Evolutionary conservation across 371 early-diverging fungal genomes (phyloP), one percentile per base, ranked within the genome.

Genomic region (Mortierella sp.): DNA sequence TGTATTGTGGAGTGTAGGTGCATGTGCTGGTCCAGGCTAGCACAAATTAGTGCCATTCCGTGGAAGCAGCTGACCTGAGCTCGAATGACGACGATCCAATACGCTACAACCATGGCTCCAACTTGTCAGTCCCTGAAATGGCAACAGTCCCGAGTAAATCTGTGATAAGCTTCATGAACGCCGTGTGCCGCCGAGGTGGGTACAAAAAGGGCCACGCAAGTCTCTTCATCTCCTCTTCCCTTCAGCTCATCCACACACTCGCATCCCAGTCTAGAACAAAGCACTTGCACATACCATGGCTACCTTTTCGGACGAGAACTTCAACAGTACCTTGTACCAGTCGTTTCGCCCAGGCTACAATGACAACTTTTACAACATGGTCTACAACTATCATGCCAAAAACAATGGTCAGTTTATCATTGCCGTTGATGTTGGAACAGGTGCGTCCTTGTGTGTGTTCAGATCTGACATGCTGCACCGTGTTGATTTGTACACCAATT

Each of bases 381-480:
- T 74, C 28, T 81, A 82, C 60, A 63, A 77, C 37, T 83, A 71
- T 54, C 85, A 85, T 67, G 71, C 61, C 2, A 52, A 51, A 19
- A 50, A 78, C 55, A 49, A 70, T 28, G 78, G 80, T 10, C 41
- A 57, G 8, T 82, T 80, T 52, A 63, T 73, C 25, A 59, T 47
- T 13, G 85, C 82, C 0, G 59, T 82, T 22, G 86, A 86, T 47
- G 71, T 82, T 28, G 86, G 80, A n/a, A 82, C 83, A n/a, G 86
- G 86, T 53, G 59, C 10, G 49, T 14, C n/a, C 14, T 29, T 14
- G 13, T 29, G 37, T n/a, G n/a, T n/a, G n/a, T n/a, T n/a, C n/a
- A n/a, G n/a, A n/a, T n/a, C n/a, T n/a, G n/a, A n/a, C n/a, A n/a
- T n/a, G n/a, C n/a, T n/a, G n/a, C n/a, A n/a, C n/a, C n/a, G n/a